Percentiles rank a stretch among this genome's conserved stretches.
Conservation (phyloP, 805 yeast genomes). For the Saccharomycopsis microspora region DNA sequence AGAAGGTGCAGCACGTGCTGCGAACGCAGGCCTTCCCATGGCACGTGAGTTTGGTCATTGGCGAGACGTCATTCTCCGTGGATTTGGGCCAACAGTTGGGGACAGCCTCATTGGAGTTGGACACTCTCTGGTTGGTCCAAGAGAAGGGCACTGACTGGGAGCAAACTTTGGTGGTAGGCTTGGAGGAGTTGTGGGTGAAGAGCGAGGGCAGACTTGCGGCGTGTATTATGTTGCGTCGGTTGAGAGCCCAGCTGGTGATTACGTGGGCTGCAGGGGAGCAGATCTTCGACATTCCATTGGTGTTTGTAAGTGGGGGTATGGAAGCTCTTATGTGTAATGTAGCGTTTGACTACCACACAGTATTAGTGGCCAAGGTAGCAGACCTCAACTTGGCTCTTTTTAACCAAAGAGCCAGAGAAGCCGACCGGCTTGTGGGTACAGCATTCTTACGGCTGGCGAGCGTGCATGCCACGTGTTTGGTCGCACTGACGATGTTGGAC, state of each 20-base stretch:
- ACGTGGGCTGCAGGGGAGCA: slow-evolving; percentile 50
- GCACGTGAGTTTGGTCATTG: slow-evolving; percentile 47
- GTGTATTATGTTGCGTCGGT: slow-evolving; percentile 33
- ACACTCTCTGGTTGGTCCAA: slow-evolving; percentile 57
- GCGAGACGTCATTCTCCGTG: slow-evolving; percentile 40
- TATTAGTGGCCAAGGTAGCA: slow-evolving; percentile 48
- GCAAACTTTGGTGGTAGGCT: slow-evolving; percentile 54
- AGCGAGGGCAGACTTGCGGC: slow-evolving; percentile 83
- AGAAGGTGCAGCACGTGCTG: slow-evolving; percentile 44
- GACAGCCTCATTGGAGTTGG: slow-evolving; percentile 39
- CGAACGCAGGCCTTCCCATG: slow-evolving; percentile 64
- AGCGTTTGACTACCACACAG: slow-evolving; percentile 79
- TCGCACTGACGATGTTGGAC: slow-evolving; percentile 76
- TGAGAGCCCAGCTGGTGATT: slow-evolving; percentile 52
- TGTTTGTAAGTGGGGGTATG: slow-evolving; percentile 48
- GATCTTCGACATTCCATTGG: slow-evolving; percentile 48
- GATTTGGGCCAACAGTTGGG: slow-evolving; percentile 86
- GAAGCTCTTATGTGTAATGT: slow-evolving; percentile 45
- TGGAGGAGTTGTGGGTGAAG: slow-evolving; percentile 36
- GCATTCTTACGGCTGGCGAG: slow-evolving; percentile 40
- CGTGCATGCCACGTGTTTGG: slow-evolving; percentile 67
- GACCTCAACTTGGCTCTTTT: slow-evolving; percentile 42
- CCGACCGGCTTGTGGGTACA: slow-evolving; percentile 49
- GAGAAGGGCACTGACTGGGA: slow-evolving; percentile 59
- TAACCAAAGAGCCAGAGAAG: slow-evolving; percentile 48